Evolutionary conservation across 2,329 filamentous ascomycete genomes (phyloP), one percentile per base, ranked within the genome.

Genomic region (Diaporthe longicolla): DNA sequence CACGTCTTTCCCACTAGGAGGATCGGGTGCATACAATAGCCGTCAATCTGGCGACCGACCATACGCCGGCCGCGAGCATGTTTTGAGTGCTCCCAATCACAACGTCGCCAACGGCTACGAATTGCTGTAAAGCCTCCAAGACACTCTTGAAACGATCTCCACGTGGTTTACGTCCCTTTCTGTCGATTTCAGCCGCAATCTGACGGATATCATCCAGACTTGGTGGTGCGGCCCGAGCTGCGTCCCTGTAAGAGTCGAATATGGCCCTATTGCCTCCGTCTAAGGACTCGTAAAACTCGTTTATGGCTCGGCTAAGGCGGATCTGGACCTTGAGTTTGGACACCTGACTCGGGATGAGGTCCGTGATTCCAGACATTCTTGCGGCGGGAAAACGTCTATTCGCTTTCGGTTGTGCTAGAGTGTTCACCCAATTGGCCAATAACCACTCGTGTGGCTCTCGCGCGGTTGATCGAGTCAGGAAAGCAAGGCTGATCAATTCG

Each of bases 41-140:
- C 3, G 59, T 63, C 40, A 63, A 48, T 4, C 59, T 63, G 40
- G 59, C 59, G 19, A 48, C 59, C 15, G 59, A 63, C 59, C 59
- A 48, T 15, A 63, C 59, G 1, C 59, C 59, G 4, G 59, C 59
- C 26, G 40, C 59, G 5, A 45, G 37, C 40, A 63, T 63, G 24
- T 63, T 63, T 26, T 45, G 59, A n/a, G 59, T 63, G 40, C 59
- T 63, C 59, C 40, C 37, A 13, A 63, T 32, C 21, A 63, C 4
- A 11, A 63, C 40, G 48, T 63, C 59, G 9, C 40, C 59, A 11
- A 63, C 26, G 2, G 40, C 59, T 2, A 63, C 40, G 7, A 63
- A 63, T 26, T 63, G 59, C 17, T 32, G 40, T 10, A 48, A 63
- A n/a, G 40, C 24, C 24, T 63, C 40, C 24, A 63, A 63, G 2